phyloP scores from a whole-genome alignment of 2,329 filamentous ascomycete species.

The Elsinoe ampelina region DNA sequence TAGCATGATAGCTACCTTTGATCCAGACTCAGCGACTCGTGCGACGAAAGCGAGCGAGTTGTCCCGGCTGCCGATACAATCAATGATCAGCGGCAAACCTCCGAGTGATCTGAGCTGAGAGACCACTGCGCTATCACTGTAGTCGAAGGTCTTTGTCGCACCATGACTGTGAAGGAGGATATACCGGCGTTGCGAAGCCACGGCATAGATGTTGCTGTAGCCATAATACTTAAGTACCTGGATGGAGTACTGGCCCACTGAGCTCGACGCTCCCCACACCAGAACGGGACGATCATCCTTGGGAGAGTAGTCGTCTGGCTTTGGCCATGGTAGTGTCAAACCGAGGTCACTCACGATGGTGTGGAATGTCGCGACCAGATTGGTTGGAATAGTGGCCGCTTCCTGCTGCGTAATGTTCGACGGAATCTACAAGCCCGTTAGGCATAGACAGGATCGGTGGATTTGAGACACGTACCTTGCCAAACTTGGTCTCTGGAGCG shows the following conservation, averaged over 20 bases:
- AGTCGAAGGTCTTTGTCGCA: conserved; percentile 20
- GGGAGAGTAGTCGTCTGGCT: conserved; percentile 34
- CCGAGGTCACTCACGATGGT: conserved; percentile 42
- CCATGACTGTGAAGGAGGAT: conserved; percentile 20
- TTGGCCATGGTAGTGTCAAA: conserved; percentile 50
- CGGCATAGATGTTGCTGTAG: conserved; percentile 38
- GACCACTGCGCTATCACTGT: conserved; percentile 21
- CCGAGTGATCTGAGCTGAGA: conserved; percentile 21
- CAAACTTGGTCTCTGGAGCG: conserved; percentile 41
- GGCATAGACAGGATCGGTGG: not conserved
- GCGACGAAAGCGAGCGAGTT: conserved; percentile 43
- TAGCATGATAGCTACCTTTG: conserved; percentile 49
- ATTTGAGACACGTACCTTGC: conserved; percentile 25
- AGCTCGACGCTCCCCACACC: conserved; percentile 29
- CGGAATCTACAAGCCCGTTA: conserved; percentile 31
- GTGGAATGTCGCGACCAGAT: conserved; percentile 50
- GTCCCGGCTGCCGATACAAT: conserved; percentile 46
- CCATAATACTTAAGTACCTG: conserved; percentile 45
- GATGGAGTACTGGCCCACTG: conserved; percentile 27
- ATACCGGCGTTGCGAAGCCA: conserved; percentile 23
- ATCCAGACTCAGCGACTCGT: conserved; percentile 41
- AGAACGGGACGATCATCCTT: conserved; percentile 28
- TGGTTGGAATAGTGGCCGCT: conserved; percentile 48
- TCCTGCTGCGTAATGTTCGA: conserved; percentile 33
- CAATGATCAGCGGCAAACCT: conserved; percentile 40